Evolutionary conservation across 441 rosid genomes (phyloP), one percentile per base, ranked within the genome.

Genomic region (Erodium chrysanthum): DNA sequence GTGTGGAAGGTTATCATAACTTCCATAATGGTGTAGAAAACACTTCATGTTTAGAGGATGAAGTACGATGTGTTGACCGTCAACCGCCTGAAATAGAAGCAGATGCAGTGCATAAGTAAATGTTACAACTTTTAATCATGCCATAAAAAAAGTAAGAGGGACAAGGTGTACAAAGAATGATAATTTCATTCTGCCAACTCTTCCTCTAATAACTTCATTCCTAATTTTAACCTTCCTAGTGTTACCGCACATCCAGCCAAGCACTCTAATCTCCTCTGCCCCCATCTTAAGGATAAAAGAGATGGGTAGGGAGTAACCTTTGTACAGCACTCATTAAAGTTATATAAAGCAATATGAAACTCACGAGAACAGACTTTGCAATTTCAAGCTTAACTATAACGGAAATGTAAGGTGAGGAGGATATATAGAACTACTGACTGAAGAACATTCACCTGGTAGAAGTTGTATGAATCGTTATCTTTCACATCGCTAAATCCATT

Each of bases 51-150:
- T 91, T 73, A 88, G 76, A 4, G 94, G 81, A 66, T 91, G 97
- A 76, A 94, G 88, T 80, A 94, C 87, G 71, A 91, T 76, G 75
- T 84, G 90, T 80, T 94, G 97, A 68, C 99, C 99, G 75, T 94
- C 99, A 76, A 79, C 81, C 61, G 85, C 96, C 99, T 94, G 86
- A 72, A 84, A 79, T 50, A 72, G 58, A 77, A 50, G 79, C 10
- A 70, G 12, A 48, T 66, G 46, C 25, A 75, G 22, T 61, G 68
- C 17, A 74, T 71, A 37, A 66, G 56, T 27, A 40, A 64, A 54
- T n/a, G 46, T 35, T 44, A 40, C 14, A 70, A 65, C 27, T 33
- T 40, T 50, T 48, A 65, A 59, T 27, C 5, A 7, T 35, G 7
- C 40, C 5, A 7, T 35, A 5, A 8, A 2, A 35, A 5, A 5